Conservation (phyloP, 306 rosid genomes). For the Medicago lupulina region DNA sequence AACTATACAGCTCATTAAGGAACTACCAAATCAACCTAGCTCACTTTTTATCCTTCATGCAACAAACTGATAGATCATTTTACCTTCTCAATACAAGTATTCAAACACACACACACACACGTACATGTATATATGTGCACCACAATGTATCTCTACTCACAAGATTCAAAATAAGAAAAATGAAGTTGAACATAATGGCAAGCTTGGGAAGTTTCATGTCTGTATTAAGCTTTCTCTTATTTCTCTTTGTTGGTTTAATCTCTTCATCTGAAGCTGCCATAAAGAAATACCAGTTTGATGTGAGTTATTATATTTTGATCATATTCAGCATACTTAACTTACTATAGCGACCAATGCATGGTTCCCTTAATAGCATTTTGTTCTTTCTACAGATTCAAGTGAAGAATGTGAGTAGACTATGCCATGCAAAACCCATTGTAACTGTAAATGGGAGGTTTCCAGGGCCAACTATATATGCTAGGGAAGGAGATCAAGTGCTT, state of each 20-base stretch:
- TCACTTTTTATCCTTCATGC: neutral
- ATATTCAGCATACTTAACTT: neutral
- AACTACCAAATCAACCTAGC: conserved; percentile 4
- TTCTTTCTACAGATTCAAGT: conserved; percentile 65
- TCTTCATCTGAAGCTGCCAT: conserved; percentile 71
- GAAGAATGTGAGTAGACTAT: conserved; percentile 76
- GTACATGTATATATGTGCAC: neutral
- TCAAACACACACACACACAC: neutral
- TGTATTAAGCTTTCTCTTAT: conserved; percentile 22
- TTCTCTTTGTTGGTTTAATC: conserved; percentile 53
- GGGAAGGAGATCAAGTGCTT: conserved; percentile 75
- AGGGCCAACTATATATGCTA: conserved; percentile 72
- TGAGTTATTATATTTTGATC: conserved; percentile 47
- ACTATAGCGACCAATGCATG: neutral
- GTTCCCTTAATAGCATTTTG: neutral
- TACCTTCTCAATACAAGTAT: neutral
- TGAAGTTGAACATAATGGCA: neutral
- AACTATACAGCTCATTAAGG: neutral
- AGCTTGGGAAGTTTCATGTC: conserved; percentile 20
- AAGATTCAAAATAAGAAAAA: neutral
- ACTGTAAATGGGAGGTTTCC: conserved; percentile 82
- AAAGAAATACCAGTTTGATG: conserved; percentile 82
- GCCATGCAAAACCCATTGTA: conserved; percentile 81
- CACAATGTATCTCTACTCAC: neutral
- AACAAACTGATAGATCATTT: conserved; percentile 10